Conservation (phyloP, 2,329 filamentous ascomycete species). For the Torrubiella hemipterigena region DNA sequence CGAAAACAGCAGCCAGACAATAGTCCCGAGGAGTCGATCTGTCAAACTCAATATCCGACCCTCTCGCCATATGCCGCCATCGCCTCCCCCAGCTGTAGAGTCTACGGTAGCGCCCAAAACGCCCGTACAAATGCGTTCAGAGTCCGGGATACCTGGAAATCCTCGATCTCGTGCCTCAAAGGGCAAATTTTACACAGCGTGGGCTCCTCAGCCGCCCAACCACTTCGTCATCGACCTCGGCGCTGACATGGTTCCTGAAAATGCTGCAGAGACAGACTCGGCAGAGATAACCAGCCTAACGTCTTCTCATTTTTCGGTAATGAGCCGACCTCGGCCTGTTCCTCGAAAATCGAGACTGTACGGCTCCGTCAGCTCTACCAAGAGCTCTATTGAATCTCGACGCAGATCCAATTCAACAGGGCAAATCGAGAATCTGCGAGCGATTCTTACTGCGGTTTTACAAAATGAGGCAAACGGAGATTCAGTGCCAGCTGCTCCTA, state of each 20-base stretch:
- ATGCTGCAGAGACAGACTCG: constrained; percentile 1
- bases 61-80: constrained; percentile 14
- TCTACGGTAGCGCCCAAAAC: constrained; percentile 17
- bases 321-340: constrained; percentile 44
- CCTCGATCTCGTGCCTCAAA: constrained; percentile 26
- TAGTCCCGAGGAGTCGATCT: constrained; percentile 7
- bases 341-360: constrained; percentile 35
- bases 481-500: too few relatives aligned
- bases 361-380: constrained; percentile 33
- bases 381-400: too few relatives aligned
- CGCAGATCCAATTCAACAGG: too few relatives aligned
- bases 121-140: constrained; percentile 30
- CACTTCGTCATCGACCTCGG: too few relatives aligned
- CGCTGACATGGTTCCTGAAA: constrained; percentile 1
- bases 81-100: constrained; percentile 9
- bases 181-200: too few relatives aligned
- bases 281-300: too few relatives aligned
- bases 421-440: too few relatives aligned
- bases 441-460: too few relatives aligned
- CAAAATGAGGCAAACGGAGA: too few relatives aligned
- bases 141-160: constrained; percentile 34
- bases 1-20: not conserved
- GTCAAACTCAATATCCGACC: constrained; percentile 18
- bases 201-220: too few relatives aligned
- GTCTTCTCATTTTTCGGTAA: too few relatives aligned